Evolutionary conservation across 2,329 filamentous ascomycete species (phyloP).

Genomic region (Neocucurbitaria cava): DNA sequence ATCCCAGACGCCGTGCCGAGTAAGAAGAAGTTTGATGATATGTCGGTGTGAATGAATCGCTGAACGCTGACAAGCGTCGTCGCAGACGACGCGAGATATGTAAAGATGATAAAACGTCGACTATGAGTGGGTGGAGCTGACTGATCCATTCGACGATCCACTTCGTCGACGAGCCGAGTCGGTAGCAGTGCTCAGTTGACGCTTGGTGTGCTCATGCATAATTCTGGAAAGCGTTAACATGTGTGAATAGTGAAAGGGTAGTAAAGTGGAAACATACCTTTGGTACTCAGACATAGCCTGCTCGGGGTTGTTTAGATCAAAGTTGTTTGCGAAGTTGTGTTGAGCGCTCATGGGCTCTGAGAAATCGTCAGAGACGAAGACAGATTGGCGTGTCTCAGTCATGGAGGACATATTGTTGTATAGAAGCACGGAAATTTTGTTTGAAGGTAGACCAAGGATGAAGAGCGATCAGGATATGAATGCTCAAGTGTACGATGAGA

Average conservation of each 20-base stretch:
- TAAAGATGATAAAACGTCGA: neutral
- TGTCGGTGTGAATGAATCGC: slow-evolving; percentile 5
- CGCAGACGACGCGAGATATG: slow-evolving; percentile 8
- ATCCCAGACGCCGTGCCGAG: neutral
- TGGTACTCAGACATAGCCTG: slow-evolving; percentile 53
- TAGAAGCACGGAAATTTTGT: neutral
- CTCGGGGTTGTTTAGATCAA: slow-evolving; percentile 49
- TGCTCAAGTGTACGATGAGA: neutral
- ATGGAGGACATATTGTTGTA: slow-evolving; percentile 29
- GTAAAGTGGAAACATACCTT: slow-evolving; percentile 42
- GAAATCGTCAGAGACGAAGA: slow-evolving; percentile 51
- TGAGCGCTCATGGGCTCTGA: slow-evolving; percentile 51
- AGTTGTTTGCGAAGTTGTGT: slow-evolving; percentile 54
- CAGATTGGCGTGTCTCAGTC: slow-evolving; percentile 26
- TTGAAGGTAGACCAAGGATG: neutral
- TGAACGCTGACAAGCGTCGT: slow-evolving; percentile 10
- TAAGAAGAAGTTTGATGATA: neutral
- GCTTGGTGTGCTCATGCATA: slow-evolving; percentile 60
- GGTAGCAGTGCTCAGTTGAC: slow-evolving; percentile 55
- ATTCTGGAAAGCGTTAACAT: slow-evolving; percentile 42
- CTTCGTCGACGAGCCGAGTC: slow-evolving; percentile 53
- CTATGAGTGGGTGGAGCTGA: slow-evolving; percentile 31
- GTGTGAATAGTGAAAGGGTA: neutral
- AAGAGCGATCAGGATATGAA: neutral
- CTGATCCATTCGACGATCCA: slow-evolving; percentile 20